Percentiles rank a stretch among this genome's conserved stretches.
These are phyloP conservation scores for Agaricus subrufescens DNA, from an alignment of 768 basidiomycete species.

Conservation along the genomic window DNA sequence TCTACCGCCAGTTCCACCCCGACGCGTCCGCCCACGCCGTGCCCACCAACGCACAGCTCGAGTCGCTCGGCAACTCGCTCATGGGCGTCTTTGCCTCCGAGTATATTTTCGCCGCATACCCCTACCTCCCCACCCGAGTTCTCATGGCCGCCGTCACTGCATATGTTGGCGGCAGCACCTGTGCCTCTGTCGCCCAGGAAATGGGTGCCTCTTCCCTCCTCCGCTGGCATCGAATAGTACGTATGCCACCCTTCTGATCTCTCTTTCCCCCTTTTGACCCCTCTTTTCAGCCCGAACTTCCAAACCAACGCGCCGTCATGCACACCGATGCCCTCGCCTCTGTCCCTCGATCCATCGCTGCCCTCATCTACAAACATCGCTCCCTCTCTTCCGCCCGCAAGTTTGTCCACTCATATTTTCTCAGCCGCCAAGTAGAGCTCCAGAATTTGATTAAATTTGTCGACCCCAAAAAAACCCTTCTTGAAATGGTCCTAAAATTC, in stretches of 20 bases:
- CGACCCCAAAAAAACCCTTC: conserved; percentile 53
- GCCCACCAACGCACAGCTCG: conserved; percentile 70
- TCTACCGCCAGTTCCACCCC: conserved; percentile 55
- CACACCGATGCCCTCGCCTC: conserved; percentile 88
- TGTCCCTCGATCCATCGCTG: conserved; percentile 82
- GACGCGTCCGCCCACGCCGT: conserved; percentile 43
- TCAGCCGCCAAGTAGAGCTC: conserved; percentile 81
- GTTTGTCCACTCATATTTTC: conserved; percentile 88
- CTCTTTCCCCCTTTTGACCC: not conserved
- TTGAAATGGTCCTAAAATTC: conserved; percentile 74
- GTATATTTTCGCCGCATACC: conserved; percentile 74
- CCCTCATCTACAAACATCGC: conserved; percentile 82
- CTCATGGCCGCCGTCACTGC: conserved; percentile 89
- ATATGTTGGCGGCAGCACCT: conserved; percentile 83
- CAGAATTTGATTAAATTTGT: conserved; percentile 31
- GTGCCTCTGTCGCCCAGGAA: conserved; percentile 81
- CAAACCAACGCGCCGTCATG: conserved; percentile 45
- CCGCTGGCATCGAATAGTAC: conserved; percentile 76
- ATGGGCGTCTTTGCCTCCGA: conserved; percentile 90
- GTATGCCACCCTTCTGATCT: conserved; percentile 18
- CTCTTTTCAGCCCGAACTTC: conserved; percentile 38
- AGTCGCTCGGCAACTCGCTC: conserved; percentile 77
- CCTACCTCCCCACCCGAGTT: conserved; percentile 88
- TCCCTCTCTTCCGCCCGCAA: conserved; percentile 83
- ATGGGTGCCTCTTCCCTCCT: conserved; percentile 75